Conservation (phyloP, 371 early-diverging fungal species). For the Mortierella polycephala region DNA sequence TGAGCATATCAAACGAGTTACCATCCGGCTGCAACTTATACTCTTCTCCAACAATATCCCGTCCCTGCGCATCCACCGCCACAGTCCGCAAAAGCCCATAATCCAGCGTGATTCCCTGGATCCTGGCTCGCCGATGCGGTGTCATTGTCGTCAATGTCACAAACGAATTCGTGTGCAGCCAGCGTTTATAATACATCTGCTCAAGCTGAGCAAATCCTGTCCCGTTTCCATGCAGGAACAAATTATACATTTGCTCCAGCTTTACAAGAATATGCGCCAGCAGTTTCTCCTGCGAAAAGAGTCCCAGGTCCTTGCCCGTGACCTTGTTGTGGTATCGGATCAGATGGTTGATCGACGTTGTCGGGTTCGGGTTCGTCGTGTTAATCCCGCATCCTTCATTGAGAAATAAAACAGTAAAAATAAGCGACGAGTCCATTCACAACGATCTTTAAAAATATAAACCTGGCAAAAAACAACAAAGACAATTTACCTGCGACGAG, state of each 20-base stretch:
- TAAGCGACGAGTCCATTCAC: neutral
- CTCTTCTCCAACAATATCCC: constrained; percentile 55
- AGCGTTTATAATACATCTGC: constrained; percentile 77
- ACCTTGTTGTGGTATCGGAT: constrained; percentile 65
- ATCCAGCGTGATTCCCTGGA: constrained; percentile 82
- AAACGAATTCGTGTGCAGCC: constrained; percentile 84
- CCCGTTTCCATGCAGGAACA: constrained; percentile 63
- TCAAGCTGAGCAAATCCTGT: constrained; percentile 81
- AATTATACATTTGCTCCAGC: constrained; percentile 78
- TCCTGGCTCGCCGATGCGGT: constrained; percentile 64
- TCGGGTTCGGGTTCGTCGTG: constrained; percentile 82
- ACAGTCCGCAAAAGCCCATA: constrained; percentile 82
- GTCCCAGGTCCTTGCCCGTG: constrained; percentile 56
- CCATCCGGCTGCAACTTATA: constrained; percentile 93
- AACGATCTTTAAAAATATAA: neutral
- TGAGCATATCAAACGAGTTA: constrained; percentile 96
- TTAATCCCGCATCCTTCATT: constrained; percentile 84
- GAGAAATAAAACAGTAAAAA: neutral
- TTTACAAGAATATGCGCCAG: constrained; percentile 79
- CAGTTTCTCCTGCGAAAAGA: constrained; percentile 75
- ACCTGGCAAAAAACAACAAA: neutral
- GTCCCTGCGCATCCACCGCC: constrained; percentile 57
- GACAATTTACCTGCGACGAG: constrained; percentile 78
- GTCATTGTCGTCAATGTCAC: constrained; percentile 76
- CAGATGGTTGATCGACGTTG: constrained; percentile 85